Evolutionary conservation across 2,329 filamentous ascomycete species (phyloP).

Genomic region (Ceratocystis cacaofunesta): DNA sequence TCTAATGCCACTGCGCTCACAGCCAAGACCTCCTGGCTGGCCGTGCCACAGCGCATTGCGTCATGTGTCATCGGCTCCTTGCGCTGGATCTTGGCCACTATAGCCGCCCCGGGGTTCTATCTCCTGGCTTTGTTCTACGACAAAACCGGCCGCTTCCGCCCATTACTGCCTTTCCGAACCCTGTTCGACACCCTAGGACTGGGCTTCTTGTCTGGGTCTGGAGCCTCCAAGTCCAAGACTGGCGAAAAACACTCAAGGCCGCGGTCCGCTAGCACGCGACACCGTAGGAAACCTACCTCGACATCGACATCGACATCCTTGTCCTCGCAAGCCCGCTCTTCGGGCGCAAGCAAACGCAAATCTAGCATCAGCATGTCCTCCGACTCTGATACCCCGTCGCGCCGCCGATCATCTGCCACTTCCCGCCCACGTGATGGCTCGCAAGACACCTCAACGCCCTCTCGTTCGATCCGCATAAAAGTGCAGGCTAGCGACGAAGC

Average conservation of each 20-base stretch:
- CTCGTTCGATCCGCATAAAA: conserved; percentile 77
- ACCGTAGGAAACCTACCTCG: conserved; percentile 9
- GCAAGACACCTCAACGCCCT: conserved; percentile 2
- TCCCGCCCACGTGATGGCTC: conserved; percentile 37
- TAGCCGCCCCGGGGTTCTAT: conserved; percentile 69
- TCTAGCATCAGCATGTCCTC: conserved; percentile 11
- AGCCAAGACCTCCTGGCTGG: conserved; percentile 29
- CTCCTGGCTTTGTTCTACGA: conserved; percentile 72
- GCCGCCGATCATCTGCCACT: conserved; percentile 18
- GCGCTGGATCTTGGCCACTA: conserved; percentile 60
- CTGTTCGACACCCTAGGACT: conserved; percentile 30
- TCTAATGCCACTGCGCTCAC: neutral
- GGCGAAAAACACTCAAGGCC: conserved; percentile 4
- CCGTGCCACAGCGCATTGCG: conserved; percentile 54
- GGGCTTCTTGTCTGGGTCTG: neutral
- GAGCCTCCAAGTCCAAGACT: neutral
- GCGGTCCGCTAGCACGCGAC: conserved; percentile 1
- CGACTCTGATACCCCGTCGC: conserved; percentile 13
- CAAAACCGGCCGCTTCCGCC: conserved; percentile 61
- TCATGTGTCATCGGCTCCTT: conserved; percentile 60
- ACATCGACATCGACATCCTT: conserved; percentile 23
- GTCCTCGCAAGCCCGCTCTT: conserved; percentile 22
- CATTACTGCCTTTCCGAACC: conserved; percentile 56
- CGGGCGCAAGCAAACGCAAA: conserved; percentile 39
- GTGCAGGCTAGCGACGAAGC: conserved; percentile 62